These are phyloP conservation scores for Bothriochloa decipiens DNA, from an alignment of 176 grass and related monocot species.

Conservation along the genomic window DNA sequence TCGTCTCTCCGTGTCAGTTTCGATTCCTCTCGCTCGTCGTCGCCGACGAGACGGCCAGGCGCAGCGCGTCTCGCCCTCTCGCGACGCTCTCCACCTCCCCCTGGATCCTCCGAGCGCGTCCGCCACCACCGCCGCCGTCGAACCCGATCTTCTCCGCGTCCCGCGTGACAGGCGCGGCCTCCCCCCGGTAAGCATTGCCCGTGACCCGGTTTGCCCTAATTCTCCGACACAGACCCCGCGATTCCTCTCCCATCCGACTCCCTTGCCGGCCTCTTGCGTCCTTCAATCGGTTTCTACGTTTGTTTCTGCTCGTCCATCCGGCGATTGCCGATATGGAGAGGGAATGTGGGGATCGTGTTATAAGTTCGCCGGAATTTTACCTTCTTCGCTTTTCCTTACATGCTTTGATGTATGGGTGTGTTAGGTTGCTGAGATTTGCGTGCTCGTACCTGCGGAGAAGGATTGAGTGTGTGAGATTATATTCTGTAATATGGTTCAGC, in stretches of 20 bases:
- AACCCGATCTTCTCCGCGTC: background rate
- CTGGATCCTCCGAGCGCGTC: background rate
- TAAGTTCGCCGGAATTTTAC: background rate
- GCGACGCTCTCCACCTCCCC: background rate
- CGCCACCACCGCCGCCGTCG: background rate
- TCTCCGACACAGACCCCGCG: background rate
- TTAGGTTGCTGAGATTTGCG: background rate
- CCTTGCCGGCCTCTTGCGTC: too few species aligned
- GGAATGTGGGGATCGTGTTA: constrained; percentile 26
- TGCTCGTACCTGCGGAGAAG: background rate
- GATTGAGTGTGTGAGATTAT: background rate
- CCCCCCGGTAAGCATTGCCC: constrained; percentile 23
- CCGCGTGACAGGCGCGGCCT: background rate
- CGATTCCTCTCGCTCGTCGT: background rate
- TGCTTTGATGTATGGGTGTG: background rate
- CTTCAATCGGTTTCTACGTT: background rate
- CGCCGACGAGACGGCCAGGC: constrained; percentile 23
- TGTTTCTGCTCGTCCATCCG: background rate
- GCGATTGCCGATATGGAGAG: constrained; percentile 1
- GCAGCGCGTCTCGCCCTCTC: background rate
- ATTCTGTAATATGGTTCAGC: background rate
- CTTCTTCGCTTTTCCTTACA: background rate
- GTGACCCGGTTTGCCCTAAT: background rate
- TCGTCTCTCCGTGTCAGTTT: constrained; percentile 15
- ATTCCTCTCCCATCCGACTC: background rate